phyloP scores from a whole-genome alignment of 768 basidiomycete species.

The Amanita jacksonii region DNA sequence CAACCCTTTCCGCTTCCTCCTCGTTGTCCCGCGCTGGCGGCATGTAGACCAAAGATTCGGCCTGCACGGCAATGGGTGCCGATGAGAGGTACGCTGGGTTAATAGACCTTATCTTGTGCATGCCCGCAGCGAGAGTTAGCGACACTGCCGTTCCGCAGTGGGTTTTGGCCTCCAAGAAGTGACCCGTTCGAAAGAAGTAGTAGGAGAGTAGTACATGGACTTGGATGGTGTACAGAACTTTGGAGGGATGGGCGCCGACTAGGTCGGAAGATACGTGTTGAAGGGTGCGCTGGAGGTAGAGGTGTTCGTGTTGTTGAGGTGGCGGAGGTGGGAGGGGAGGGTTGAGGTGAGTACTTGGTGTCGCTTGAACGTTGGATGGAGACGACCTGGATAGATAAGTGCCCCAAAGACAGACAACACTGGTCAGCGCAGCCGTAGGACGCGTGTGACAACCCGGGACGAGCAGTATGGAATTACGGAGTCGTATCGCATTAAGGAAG shows the following conservation, averaged over 20 bases:
- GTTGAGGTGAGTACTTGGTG: conserved; percentile 1
- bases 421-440: conserved; percentile 40
- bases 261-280: conserved; percentile 37
- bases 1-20: conserved; percentile 61
- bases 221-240: conserved; percentile 46
- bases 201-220: conserved; percentile 55
- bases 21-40: conserved; percentile 27
- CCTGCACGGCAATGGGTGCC: conserved; percentile 26
- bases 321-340: conserved; percentile 13
- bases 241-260: conserved; percentile 37
- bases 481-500: conserved; percentile 45
- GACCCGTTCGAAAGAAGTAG: conserved; percentile 54
- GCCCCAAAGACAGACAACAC: conserved; percentile 44
- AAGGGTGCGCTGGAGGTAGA: conserved; percentile 40
- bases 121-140: conserved; percentile 34
- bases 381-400: conserved; percentile 34
- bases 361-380: neutral
- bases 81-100: conserved; percentile 22
- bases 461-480: conserved; percentile 37
- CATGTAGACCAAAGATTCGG: conserved; percentile 34
- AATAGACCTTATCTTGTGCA: conserved; percentile 37
- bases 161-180: conserved; percentile 51
- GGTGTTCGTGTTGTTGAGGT: conserved; percentile 30
- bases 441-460: conserved; percentile 35
- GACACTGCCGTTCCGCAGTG: conserved; percentile 45